Evolutionary conservation across 495 filamentous ascomycete species (phyloP).

Genomic region (Podospora fimiseda): DNA sequence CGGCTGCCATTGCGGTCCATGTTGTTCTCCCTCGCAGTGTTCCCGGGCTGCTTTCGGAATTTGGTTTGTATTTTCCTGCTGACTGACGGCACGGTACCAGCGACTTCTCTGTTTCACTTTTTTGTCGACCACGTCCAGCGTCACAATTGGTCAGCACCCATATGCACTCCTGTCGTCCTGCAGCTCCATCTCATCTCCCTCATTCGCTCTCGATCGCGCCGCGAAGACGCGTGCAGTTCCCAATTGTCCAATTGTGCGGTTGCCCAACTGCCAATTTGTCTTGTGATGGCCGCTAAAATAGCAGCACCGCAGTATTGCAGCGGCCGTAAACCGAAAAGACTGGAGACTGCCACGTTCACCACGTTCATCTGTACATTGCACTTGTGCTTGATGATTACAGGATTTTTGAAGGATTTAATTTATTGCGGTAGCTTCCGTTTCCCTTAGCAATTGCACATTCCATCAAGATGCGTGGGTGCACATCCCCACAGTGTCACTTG

Average conservation of each 20-base stretch:
- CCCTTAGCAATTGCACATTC: background rate
- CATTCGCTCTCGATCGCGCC: slow-evolving; percentile 4
- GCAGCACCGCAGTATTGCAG: background rate
- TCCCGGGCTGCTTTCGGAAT: background rate
- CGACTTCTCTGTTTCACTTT: slow-evolving; percentile 24
- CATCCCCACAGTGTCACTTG: background rate
- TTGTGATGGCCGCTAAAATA: slow-evolving; percentile 6
- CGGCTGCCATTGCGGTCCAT: no score
- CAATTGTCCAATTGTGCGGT: background rate
- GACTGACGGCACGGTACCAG: slow-evolving; percentile 11
- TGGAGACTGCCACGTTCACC: slow-evolving; percentile 1
- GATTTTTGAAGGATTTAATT: no score
- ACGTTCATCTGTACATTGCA: no score
- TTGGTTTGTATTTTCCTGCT: background rate
- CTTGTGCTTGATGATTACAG: no score
- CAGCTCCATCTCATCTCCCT: background rate
- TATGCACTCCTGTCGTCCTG: slow-evolving; percentile 21
- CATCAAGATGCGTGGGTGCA: background rate
- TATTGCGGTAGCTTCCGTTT: background rate
- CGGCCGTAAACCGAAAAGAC: background rate
- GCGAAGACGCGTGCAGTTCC: background rate
- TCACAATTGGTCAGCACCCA: slow-evolving; percentile 12
- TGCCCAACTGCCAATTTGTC: background rate
- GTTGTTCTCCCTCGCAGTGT: no score
- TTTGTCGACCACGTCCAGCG: slow-evolving; percentile 1